Percentiles rank a stretch among this genome's conserved stretches.
These are phyloP conservation scores for Nemania abortiva DNA, from an alignment of 2,329 filamentous ascomycete genomes.

Conservation along the genomic window DNA sequence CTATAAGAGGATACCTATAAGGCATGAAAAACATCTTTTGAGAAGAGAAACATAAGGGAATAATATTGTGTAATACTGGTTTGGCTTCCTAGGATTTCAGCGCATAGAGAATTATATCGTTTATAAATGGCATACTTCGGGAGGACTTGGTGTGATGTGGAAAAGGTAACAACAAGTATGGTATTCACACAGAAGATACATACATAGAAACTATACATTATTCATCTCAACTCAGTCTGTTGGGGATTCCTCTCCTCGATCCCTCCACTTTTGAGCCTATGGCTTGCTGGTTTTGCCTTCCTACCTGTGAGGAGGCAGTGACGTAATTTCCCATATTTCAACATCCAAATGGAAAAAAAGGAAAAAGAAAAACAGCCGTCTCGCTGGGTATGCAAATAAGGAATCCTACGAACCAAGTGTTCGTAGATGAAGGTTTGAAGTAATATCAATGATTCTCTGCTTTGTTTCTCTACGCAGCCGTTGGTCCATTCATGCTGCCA, in stretches of 20 bases:
- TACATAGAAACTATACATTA: slow-evolving; percentile 45
- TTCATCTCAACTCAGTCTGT: slow-evolving; percentile 36
- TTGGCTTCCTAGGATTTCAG: background rate
- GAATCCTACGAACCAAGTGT: slow-evolving; percentile 38
- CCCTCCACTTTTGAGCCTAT: slow-evolving; percentile 13
- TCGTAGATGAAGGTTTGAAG: slow-evolving; percentile 20
- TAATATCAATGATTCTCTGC: slow-evolving; percentile 9
- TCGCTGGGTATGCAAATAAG: slow-evolving; percentile 47
- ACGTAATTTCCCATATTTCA: slow-evolving; percentile 19
- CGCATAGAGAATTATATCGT: background rate
- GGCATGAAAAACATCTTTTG: background rate
- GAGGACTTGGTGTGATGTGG: background rate
- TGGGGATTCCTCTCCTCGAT: slow-evolving; percentile 18
- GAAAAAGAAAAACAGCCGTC: slow-evolving; percentile 24
- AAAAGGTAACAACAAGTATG: slow-evolving; percentile 21
- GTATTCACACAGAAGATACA: slow-evolving; percentile 40
- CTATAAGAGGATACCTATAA: too few relatives aligned
- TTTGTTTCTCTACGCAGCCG: slow-evolving; percentile 17
- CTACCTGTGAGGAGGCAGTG: slow-evolving; percentile 17
- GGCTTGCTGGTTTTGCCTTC: slow-evolving; percentile 15
- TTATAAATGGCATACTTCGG: background rate
- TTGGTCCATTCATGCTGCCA: slow-evolving; percentile 21
- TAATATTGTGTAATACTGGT: background rate
- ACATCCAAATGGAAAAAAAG: slow-evolving; percentile 34
- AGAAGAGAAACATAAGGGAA: background rate